Percentiles rank a stretch among this genome's conserved stretches.
Conservation (phyloP, 2,329 filamentous ascomycete species). For the Nemania diffusa region DNA sequence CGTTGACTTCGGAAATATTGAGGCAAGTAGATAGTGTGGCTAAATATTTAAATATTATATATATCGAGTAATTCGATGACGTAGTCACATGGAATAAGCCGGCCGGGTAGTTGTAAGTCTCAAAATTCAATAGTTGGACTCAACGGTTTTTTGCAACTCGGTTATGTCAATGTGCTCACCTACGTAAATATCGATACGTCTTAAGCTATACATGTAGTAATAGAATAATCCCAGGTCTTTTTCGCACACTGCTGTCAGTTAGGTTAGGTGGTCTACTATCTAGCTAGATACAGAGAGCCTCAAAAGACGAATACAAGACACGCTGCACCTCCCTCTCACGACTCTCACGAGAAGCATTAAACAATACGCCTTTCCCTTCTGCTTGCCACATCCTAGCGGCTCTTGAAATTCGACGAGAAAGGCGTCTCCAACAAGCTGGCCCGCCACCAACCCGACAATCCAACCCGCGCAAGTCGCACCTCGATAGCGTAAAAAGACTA, state of each 20-base stretch:
- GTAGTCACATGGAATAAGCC: too few species aligned
- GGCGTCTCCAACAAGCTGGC: background rate
- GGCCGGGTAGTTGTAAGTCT: too few species aligned
- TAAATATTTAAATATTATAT: too few species aligned
- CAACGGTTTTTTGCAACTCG: too few species aligned
- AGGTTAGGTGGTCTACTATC: background rate
- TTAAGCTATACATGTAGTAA: too few species aligned
- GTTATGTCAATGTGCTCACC: too few species aligned
- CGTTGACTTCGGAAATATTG: too few species aligned
- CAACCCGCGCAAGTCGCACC: background rate
- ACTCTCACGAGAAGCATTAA: background rate
- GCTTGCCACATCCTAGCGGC: background rate
- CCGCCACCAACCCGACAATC: background rate
- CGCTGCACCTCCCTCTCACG: slow-evolving; percentile 12
- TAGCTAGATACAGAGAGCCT: background rate
- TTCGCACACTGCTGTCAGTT: background rate
- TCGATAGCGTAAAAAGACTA: background rate
- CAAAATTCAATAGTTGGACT: too few species aligned
- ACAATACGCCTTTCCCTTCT: background rate
- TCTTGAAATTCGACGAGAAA: background rate
- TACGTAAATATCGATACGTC: too few species aligned
- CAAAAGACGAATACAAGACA: background rate
- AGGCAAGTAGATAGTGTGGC: too few species aligned
- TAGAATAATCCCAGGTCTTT: background rate
- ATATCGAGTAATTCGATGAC: too few species aligned